Evolutionary conservation across 805 yeast species (phyloP).

Genomic region (Torulaspora indica): DNA sequence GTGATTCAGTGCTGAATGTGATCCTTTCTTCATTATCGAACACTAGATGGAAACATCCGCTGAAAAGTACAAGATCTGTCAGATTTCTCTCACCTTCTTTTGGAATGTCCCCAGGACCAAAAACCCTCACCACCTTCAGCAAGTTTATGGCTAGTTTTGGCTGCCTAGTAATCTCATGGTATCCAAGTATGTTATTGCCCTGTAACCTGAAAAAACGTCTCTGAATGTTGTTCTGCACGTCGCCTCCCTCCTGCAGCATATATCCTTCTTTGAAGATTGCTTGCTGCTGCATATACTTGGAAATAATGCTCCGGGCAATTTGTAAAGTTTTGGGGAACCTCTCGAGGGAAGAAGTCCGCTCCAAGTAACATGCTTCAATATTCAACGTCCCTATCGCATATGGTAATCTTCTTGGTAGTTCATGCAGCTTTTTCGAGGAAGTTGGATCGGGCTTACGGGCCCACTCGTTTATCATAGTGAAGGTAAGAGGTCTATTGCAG

Average conservation of each 20-base stretch:
- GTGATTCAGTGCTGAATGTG: constrained; percentile 74
- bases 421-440: constrained; percentile 7
- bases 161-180: constrained; percentile 61
- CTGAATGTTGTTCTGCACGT: constrained; percentile 60
- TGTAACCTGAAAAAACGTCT: constrained; percentile 69
- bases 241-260: constrained; percentile 89
- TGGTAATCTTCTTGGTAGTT: constrained; percentile 41
- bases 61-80: constrained; percentile 64
- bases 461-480: constrained; percentile 67
- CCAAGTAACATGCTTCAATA: constrained; percentile 63
- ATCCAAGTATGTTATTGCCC: constrained; percentile 70
- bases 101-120: constrained; percentile 33
- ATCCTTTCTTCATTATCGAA: constrained; percentile 80
- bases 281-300: constrained; percentile 38
- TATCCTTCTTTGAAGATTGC: constrained; percentile 53
- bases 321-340: constrained; percentile 65
- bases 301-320: constrained; percentile 43
- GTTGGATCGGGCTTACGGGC: constrained; percentile 29
- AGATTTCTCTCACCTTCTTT: constrained; percentile 48
- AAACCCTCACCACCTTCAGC: constrained; percentile 51
- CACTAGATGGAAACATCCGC: constrained; percentile 67
- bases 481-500: constrained; percentile 6
- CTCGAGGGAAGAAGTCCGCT: constrained; percentile 56
- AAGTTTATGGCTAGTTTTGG: constrained; percentile 74
- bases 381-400: constrained; percentile 62